These are phyloP conservation scores for Sporobolomyces pararoseus DNA, from an alignment of 768 basidiomycete species.

Conservation along the genomic window DNA sequence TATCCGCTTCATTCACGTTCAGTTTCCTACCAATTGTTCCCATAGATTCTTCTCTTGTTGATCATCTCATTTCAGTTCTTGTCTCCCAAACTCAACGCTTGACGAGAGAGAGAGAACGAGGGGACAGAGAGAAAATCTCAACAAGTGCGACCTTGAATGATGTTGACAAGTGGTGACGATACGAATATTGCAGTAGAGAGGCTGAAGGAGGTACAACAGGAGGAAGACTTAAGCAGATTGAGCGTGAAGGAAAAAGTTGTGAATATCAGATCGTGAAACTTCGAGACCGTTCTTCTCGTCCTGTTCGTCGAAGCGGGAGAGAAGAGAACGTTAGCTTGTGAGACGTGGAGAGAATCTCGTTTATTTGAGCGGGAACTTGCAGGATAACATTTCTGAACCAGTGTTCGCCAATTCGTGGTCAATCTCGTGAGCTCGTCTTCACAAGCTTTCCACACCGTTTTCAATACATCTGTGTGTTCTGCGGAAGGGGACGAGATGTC, in stretches of 20 bases:
- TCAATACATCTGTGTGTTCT: constrained; percentile 55
- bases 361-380: constrained; percentile 9
- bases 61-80: too few species aligned
- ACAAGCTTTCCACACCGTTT: constrained; percentile 84
- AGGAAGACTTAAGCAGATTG: neutral
- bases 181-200: neutral
- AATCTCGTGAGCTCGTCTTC: constrained; percentile 75
- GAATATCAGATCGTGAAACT: constrained; percentile 8
- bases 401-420: constrained; percentile 63
- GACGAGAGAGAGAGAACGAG: too few species aligned
- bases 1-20: neutral
- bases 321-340: too few species aligned
- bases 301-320: constrained; percentile 48
- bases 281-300: constrained; percentile 32
- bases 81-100: too few species aligned
- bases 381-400: constrained; percentile 73
- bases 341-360: too few species aligned
- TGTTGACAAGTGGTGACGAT: too few species aligned
- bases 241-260: constrained; percentile 9
- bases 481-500: constrained; percentile 52
- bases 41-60: too few species aligned
- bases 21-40: too few species aligned
- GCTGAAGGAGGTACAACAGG: neutral
- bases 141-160: too few species aligned
- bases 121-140: too few species aligned